phyloP scores from a whole-genome alignment of 768 basidiomycete species.

The Phanerochaete carnosa region DNA sequence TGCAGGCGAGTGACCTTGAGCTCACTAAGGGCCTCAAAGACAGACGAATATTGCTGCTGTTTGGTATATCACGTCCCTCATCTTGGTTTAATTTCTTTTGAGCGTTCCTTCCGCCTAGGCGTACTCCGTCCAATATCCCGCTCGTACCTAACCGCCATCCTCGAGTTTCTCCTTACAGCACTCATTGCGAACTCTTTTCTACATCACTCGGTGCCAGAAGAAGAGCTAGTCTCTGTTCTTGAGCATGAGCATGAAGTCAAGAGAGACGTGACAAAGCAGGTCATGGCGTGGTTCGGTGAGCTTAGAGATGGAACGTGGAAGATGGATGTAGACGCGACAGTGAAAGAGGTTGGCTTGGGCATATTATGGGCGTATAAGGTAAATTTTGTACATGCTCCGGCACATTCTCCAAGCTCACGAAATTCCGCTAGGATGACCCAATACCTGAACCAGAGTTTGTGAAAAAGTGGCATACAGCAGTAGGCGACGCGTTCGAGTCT shows the following conservation, averaged over 20 bases:
- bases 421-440: constrained; percentile 47
- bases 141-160: constrained; percentile 60
- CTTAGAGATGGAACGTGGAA: constrained; percentile 50
- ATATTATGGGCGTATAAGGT: constrained; percentile 65
- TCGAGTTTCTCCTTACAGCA: constrained; percentile 72
- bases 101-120: constrained; percentile 40
- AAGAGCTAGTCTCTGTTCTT: constrained; percentile 56
- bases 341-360: constrained; percentile 76
- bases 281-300: constrained; percentile 82
- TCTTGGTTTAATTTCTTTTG: not conserved
- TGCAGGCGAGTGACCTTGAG: constrained; percentile 85
- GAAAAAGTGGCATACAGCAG: constrained; percentile 62
- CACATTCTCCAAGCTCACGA: not conserved
- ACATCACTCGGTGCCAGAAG: constrained; percentile 49
- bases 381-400: not conserved
- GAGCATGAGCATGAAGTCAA: constrained; percentile 73
- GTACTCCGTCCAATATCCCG: constrained; percentile 71
- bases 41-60: constrained; percentile 68
- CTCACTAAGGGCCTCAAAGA: constrained; percentile 59
- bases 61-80: constrained; percentile 41
- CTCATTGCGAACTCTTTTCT: constrained; percentile 62
- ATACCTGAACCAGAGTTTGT: constrained; percentile 57
- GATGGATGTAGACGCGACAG: constrained; percentile 57
- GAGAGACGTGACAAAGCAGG: constrained; percentile 55
- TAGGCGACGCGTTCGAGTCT: constrained; percentile 75